A percentile compares a stretch with the other conserved stretches of the same genome.
phyloP scores from a whole-genome alignment of 306 rosid species.

The Luffa acutangula region DNA sequence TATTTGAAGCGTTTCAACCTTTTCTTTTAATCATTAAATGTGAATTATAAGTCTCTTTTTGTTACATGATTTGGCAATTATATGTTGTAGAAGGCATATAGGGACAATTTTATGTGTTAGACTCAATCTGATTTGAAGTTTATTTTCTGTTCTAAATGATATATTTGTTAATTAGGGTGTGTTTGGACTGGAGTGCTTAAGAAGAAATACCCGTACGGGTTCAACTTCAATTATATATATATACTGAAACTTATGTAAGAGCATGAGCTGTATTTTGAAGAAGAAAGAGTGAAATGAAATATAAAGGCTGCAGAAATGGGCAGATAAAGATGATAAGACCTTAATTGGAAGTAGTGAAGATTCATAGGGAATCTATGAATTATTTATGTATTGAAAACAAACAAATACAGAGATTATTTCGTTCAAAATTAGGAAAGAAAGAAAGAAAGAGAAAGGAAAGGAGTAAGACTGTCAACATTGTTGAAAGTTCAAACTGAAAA shows the following conservation, averaged over 20 bases:
- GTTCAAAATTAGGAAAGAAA: not conserved
- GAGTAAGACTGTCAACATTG: not conserved
- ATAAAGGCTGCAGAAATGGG: not conserved
- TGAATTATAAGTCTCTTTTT: not conserved
- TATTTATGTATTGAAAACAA: not conserved
- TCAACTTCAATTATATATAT: too few relatives aligned
- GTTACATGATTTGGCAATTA: not conserved
- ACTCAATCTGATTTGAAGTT: not conserved
- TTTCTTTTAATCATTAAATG: not conserved
- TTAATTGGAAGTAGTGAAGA: not conserved
- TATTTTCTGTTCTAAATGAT: not conserved
- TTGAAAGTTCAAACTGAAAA: not conserved
- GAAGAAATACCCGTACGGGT: not conserved
- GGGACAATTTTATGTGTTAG: not conserved
- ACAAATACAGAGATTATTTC: not conserved
- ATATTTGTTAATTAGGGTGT: not conserved
- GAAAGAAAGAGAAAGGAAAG: not conserved
- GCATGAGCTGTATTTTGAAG: not conserved
- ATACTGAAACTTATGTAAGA: too few relatives aligned
- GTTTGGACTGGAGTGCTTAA: not conserved
- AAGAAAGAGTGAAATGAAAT: not conserved
- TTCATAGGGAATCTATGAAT: not conserved
- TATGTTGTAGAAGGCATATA: not conserved
- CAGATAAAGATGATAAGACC: not conserved
- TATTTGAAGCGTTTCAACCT: not conserved